These are phyloP conservation scores for Fusarium sp. DNA, from an alignment of 2,329 filamentous ascomycete species.

Conservation along the genomic window DNA sequence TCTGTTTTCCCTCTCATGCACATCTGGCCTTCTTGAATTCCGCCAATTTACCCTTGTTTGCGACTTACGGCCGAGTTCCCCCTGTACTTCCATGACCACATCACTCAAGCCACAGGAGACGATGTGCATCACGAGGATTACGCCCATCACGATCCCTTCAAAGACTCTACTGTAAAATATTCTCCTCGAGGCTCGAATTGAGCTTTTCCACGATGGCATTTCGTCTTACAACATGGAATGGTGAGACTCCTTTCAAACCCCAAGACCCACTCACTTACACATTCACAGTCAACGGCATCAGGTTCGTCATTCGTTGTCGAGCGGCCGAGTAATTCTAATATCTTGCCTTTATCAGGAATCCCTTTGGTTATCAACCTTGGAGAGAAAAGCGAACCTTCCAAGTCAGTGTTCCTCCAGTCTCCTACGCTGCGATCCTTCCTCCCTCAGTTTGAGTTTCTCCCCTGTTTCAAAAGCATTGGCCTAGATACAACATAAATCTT, in stretches of 20 bases:
- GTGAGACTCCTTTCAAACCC: slow-evolving; percentile 53
- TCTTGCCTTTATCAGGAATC: slow-evolving; percentile 63
- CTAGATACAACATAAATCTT: neutral
- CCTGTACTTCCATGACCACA: slow-evolving; percentile 1
- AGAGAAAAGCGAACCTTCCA: slow-evolving; percentile 76
- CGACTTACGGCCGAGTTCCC: neutral
- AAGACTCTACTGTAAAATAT: neutral
- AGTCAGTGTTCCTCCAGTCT: slow-evolving; percentile 52
- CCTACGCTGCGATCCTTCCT: neutral
- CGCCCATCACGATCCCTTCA: neutral
- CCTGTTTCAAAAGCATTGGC: neutral
- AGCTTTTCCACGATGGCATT: slow-evolving; percentile 69
- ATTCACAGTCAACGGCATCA: slow-evolving; percentile 79
- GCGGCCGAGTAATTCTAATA: slow-evolving; percentile 5
- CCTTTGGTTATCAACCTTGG: slow-evolving; percentile 89
- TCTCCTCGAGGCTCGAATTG: neutral
- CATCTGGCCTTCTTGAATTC: neutral
- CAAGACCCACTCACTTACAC: slow-evolving; percentile 11
- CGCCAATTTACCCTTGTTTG: neutral
- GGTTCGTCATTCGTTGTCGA: slow-evolving; percentile 58
- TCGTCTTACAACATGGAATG: slow-evolving; percentile 89
- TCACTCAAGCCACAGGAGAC: slow-evolving; percentile 6
- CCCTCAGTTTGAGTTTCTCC: neutral
- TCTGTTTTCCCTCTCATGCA: accelerated
- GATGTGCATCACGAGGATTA: neutral